phyloP scores from a whole-genome alignment of 2,329 filamentous ascomycete species.

The Pyrenophora tritici-repentis region DNA sequence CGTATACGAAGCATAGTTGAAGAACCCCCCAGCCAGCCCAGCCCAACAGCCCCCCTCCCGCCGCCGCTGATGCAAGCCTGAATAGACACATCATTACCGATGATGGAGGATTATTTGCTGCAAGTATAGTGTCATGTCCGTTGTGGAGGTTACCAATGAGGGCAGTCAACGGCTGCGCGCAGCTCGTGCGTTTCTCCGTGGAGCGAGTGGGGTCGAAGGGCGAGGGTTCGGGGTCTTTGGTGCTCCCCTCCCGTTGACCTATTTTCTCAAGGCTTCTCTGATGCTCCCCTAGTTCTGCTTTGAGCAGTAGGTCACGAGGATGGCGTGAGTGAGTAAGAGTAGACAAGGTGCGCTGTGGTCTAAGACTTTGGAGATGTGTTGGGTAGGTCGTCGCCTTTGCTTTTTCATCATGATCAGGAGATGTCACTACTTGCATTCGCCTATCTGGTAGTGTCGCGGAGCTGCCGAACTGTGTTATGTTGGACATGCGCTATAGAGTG shows the following conservation, averaged over 20 bases:
- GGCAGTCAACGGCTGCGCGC: no score
- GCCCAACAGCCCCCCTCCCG: neutral
- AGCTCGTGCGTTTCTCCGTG: no score
- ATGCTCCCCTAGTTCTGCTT: no score
- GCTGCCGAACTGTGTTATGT: neutral
- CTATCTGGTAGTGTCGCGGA: neutral
- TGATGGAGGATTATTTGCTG: neutral
- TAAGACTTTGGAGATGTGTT: no score
- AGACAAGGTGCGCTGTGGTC: no score
- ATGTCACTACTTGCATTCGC: neutral
- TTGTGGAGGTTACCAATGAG: no score
- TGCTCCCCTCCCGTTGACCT: neutral
- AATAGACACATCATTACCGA: slow-evolving; percentile 4
- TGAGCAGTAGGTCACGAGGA: no score
- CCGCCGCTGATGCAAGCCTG: slow-evolving; percentile 1
- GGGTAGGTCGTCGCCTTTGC: no score
- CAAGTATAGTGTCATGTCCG: slow-evolving; percentile 3
- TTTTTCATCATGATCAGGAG: neutral
- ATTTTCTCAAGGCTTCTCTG: neutral
- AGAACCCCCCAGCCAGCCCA: neutral
- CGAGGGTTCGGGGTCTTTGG: no score
- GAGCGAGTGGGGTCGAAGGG: no score
- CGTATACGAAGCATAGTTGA: slow-evolving; percentile 4
- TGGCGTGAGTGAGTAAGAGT: no score
- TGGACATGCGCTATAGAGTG: neutral